Percentiles rank a stretch among this genome's conserved stretches.
phyloP scores from a whole-genome alignment of 306 rosid species.

The Crotalaria pallida region DNA sequence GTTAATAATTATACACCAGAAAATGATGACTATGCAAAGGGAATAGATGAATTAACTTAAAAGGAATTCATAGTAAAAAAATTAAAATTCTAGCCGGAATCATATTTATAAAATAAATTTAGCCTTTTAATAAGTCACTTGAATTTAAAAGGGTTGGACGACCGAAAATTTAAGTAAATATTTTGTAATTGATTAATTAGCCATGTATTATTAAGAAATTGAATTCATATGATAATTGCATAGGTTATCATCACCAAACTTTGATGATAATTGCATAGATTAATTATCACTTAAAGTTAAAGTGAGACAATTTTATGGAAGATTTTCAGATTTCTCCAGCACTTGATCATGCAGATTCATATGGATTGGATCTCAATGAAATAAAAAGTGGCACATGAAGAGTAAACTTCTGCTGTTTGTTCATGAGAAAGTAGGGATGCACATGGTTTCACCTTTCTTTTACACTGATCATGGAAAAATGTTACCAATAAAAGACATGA shows the following conservation, averaged over 20 bases:
- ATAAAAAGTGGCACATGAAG: slow-evolving; percentile 1
- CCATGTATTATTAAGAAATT: background rate
- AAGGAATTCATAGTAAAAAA: no score
- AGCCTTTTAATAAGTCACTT: background rate
- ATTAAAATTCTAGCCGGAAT: background rate
- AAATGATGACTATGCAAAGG: background rate
- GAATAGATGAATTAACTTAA: background rate
- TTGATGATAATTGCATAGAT: background rate
- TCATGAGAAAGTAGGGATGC: background rate
- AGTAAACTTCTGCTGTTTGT: slow-evolving; percentile 4
- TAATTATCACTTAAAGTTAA: background rate
- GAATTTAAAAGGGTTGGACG: background rate
- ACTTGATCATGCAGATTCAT: background rate
- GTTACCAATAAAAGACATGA: background rate
- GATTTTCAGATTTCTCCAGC: background rate
- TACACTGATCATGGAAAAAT: background rate
- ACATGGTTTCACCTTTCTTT: slow-evolving; percentile 15
- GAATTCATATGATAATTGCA: background rate
- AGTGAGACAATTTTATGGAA: background rate
- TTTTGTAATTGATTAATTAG: background rate
- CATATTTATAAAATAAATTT: background rate
- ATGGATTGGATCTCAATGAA: background rate
- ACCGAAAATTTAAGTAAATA: background rate
- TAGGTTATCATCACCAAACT: background rate
- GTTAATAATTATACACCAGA: background rate